Evolutionary conservation across 148 eudicot genomes (phyloP).

Genomic region (Rhododendron mucronatum): DNA sequence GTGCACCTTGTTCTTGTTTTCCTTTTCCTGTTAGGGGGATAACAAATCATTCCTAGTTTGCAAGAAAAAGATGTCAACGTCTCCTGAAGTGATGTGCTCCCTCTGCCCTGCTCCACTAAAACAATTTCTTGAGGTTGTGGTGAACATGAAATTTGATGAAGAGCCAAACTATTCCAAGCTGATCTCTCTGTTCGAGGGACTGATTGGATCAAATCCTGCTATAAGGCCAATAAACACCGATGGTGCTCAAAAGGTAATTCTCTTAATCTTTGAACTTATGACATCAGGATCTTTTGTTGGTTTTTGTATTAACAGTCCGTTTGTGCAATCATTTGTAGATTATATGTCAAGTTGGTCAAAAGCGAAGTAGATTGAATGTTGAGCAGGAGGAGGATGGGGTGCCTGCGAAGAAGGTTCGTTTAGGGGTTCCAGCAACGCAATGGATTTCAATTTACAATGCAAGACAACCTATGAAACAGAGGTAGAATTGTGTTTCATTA

Average conservation of each 20-base stretch:
- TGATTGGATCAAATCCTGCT: constrained; percentile 75
- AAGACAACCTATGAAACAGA: constrained; percentile 84
- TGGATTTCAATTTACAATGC: constrained; percentile 90
- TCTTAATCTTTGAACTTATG: background rate
- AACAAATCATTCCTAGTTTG: constrained; percentile 85
- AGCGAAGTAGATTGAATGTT: constrained; percentile 61
- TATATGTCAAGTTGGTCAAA: constrained; percentile 77
- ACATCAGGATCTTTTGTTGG: background rate
- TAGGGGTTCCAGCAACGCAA: constrained; percentile 82
- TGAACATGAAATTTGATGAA: constrained; percentile 90
- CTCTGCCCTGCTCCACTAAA: constrained; percentile 70
- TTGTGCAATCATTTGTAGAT: constrained; percentile 28
- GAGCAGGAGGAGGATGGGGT: constrained; percentile 74
- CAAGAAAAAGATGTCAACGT: constrained; percentile 91
- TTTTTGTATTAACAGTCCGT: background rate
- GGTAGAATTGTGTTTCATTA: constrained; percentile 28
- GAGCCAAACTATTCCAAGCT: constrained; percentile 88
- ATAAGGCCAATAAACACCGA: constrained; percentile 80
- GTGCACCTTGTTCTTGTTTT: background rate
- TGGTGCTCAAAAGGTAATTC: constrained; percentile 81
- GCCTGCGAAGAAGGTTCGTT: constrained; percentile 71
- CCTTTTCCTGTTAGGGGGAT: constrained; percentile 50
- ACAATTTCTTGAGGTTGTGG: constrained; percentile 68
- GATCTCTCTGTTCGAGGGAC: constrained; percentile 68
- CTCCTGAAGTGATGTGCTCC: constrained; percentile 71